Evolutionary conservation across 2,329 filamentous ascomycete genomes (phyloP).

Genomic region (Pseudocercospora ulei): DNA sequence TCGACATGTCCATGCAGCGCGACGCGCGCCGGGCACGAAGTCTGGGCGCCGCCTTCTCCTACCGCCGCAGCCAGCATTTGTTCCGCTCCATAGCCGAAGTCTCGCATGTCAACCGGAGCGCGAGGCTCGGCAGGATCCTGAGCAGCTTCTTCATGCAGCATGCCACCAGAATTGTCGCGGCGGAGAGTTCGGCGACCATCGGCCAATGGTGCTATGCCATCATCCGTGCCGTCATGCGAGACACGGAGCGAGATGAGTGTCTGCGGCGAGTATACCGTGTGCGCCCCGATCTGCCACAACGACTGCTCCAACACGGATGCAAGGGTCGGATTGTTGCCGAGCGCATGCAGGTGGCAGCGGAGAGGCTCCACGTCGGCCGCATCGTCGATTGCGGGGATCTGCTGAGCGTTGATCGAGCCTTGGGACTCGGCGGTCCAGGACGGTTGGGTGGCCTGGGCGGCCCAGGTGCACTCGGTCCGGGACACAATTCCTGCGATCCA

Average conservation of each 20-base stretch:
- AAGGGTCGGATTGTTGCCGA: slow-evolving; percentile 14
- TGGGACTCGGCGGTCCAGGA: not conserved
- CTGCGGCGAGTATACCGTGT: slow-evolving; percentile 9
- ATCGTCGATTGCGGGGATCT: not conserved
- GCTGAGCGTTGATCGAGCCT: not conserved
- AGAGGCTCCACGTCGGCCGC: not conserved
- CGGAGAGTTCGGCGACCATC: slow-evolving; percentile 13
- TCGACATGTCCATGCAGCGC: slow-evolving; percentile 10
- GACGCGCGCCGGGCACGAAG: slow-evolving; percentile 8
- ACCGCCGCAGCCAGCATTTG: slow-evolving; percentile 14
- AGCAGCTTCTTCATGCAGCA: slow-evolving; percentile 14
- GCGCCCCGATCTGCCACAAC: slow-evolving; percentile 14
- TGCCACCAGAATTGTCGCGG: slow-evolving; percentile 11
- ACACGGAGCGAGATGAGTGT: slow-evolving; percentile 12
- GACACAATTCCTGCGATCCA: not conserved
- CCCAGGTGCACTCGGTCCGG: not conserved
- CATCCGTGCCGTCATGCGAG: slow-evolving; percentile 13
- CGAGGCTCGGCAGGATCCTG: slow-evolving; percentile 10
- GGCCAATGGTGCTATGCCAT: slow-evolving; percentile 17
- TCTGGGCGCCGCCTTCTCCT: slow-evolving; percentile 6
- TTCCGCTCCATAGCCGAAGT: slow-evolving; percentile 16
- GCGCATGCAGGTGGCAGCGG: slow-evolving; percentile 6
- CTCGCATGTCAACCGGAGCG: slow-evolving; percentile 11
- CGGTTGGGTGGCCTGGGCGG: slow-evolving; percentile 7
- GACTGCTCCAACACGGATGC: slow-evolving; percentile 9